Conservation (phyloP, 805 yeast species). For the Candida morakotiae region DNA sequence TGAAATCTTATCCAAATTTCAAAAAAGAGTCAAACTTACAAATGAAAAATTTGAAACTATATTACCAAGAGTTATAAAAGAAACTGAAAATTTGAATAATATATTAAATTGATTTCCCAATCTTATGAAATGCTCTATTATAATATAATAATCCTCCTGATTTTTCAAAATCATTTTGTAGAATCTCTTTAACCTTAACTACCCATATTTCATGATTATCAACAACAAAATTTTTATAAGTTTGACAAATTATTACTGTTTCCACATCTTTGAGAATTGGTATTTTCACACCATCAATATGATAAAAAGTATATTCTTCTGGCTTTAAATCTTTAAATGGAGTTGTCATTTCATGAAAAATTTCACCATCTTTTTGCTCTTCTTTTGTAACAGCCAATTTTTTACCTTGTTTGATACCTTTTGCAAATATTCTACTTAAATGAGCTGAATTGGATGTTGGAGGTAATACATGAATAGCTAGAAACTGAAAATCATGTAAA, state of each 20-base stretch:
- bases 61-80: slow-evolving; percentile 26
- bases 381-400: slow-evolving; percentile 22
- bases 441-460: slow-evolving; percentile 53
- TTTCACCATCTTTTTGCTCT: slow-evolving; percentile 28
- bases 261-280: slow-evolving; percentile 61
- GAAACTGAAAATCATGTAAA: slow-evolving; percentile 48
- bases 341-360: slow-evolving; percentile 42
- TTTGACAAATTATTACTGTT: slow-evolving; percentile 58
- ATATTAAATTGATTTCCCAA: slow-evolving; percentile 34
- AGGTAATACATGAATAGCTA: slow-evolving; percentile 74
- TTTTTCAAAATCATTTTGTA: slow-evolving; percentile 18
- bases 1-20: slow-evolving; percentile 21
- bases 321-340: slow-evolving; percentile 46
- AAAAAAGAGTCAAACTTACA: slow-evolving; percentile 20
- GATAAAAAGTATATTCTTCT: slow-evolving; percentile 19
- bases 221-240: slow-evolving; percentile 48
- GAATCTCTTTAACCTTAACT: slow-evolving; percentile 64
- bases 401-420: slow-evolving; percentile 43
- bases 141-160: slow-evolving; percentile 68
- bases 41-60: slow-evolving; percentile 34
- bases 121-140: slow-evolving; percentile 55
- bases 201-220: slow-evolving; percentile 93
- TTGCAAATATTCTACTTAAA: slow-evolving; percentile 63
- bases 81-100: slow-evolving; percentile 15
- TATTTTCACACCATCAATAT: slow-evolving; percentile 16